Evolutionary conservation across 805 yeast species (phyloP), one percentile per base, ranked within the genome.

Genomic region (Candida tibetensis): DNA sequence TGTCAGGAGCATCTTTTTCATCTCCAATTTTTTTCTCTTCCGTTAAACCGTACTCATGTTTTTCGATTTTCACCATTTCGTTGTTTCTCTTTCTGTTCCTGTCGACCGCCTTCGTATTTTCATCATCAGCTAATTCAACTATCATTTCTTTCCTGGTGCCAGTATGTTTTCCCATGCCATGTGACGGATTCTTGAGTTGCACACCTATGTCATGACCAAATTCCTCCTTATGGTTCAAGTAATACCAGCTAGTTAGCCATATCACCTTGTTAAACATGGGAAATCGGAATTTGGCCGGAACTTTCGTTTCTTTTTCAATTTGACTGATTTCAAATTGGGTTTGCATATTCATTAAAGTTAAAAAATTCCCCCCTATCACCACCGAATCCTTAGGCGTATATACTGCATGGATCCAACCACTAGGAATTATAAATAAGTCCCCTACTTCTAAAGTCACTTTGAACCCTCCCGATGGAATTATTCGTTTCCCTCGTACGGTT

Each of bases 401-500:
- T 0, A 89, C 97, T 0, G 93, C 81, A 59, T 89, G 96, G 34
- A 89, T 88, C 95, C 95, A 89, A 0, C 96, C 95, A 29, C 93
- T 80, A 3, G 97, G 96, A 14, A 89, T 81, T 10, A 88, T 69
- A 60, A 89, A 72, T 17, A 88, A 69, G 52, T 89, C 96, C 1
- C 95, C 95, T 1, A 76, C 61, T 1, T 47, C 37, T 15, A 84
- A 52, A 5, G 71, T 69, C 13, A 81, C 79, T 36, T 75, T 74
- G 34, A 79, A 64, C 14, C 88, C 86, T 5, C 46, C 51, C 3
- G 39, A 46, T 39, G 59, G 73, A 10, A 36, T 34, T 12, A 59
- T 44, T 34, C 28, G 56, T 45, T 46, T 66, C 40, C 62, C 71
- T 31, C 46, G 61, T 42, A 39, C 53, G 34, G 44, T 51, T 52